A percentile compares a stretch with the other conserved stretches of the same genome.
Evolutionary conservation across 768 basidiomycete genomes (phyloP).

Genomic region (Rhizopogon salebrosus): DNA sequence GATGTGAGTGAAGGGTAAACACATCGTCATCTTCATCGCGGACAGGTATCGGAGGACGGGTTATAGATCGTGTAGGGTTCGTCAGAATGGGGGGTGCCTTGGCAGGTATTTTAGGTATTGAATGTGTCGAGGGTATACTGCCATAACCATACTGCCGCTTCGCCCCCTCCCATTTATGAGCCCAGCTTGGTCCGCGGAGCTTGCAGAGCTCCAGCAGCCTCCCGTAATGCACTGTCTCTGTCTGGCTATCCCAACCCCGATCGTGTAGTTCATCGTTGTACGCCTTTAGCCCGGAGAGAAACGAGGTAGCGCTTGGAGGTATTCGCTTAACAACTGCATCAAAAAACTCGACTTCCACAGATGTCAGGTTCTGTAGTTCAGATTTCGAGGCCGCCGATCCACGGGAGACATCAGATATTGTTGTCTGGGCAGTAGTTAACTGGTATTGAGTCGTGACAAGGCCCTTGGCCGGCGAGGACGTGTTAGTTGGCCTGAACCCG

Average conservation of each 20-base stretch:
- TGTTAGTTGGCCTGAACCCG: conserved; percentile 41
- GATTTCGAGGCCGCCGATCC: conserved; percentile 35
- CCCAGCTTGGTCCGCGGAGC: conserved; percentile 75
- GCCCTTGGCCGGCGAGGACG: conserved; percentile 41
- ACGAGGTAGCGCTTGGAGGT: conserved; percentile 63
- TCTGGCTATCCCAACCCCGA: conserved; percentile 67
- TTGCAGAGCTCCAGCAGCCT: conserved; percentile 81
- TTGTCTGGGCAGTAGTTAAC: conserved; percentile 3
- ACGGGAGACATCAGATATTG: conserved; percentile 33
- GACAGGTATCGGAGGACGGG: conserved; percentile 21
- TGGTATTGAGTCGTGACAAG: conserved; percentile 13
- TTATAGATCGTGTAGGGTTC: conserved; percentile 18
- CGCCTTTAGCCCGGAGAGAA: conserved; percentile 77
- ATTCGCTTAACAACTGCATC: conserved; percentile 72
- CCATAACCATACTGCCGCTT: conserved; percentile 50
- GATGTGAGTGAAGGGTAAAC: conserved; percentile 40
- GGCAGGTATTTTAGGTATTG: conserved; percentile 13
- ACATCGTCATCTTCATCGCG: conserved; percentile 36
- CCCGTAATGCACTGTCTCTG: conserved; percentile 76
- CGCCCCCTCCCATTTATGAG: conserved; percentile 72
- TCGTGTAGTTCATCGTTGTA: conserved; percentile 77
- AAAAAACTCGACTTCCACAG: conserved; percentile 62
- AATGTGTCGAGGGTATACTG: conserved; percentile 10
- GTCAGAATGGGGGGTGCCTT: conserved; percentile 7
- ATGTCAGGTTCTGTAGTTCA: conserved; percentile 47